These are phyloP conservation scores for Penicillium thymicola DNA, from an alignment of 2,329 filamentous ascomycete species.

Conservation along the genomic window DNA sequence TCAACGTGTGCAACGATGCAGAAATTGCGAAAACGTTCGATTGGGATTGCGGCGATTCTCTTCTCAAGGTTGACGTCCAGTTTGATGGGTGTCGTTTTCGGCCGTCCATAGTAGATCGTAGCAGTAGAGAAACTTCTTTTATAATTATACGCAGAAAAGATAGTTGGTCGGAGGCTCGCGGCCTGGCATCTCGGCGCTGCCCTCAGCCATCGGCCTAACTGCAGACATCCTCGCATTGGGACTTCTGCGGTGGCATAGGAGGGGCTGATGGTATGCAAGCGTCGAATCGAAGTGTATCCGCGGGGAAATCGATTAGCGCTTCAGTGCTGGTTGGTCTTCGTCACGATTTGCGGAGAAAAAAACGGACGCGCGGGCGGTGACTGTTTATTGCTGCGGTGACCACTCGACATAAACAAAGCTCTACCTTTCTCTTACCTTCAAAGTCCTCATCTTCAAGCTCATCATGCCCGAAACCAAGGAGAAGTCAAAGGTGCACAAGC, in stretches of 20 bases:
- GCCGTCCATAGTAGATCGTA: conserved; percentile 21
- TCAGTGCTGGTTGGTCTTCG: neutral
- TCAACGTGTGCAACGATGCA: conserved; percentile 99
- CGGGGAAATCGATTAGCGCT: neutral
- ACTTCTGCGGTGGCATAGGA: conserved; percentile 36
- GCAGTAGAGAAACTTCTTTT: conserved; percentile 34
- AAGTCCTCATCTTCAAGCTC: conserved; percentile 3
- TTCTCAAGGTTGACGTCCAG: conserved; percentile 54
- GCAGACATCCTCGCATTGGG: conserved; percentile 49
- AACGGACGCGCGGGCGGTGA: conserved; percentile 25
- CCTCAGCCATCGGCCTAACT: conserved; percentile 46
- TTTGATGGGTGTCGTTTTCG: conserved; percentile 21
- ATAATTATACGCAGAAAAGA: conserved; percentile 18
- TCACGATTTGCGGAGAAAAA: conserved; percentile 34
- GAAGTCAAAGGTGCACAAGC: conserved; percentile 90
- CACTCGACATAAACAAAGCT: conserved; percentile 38
- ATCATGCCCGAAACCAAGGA: conserved; percentile 52
- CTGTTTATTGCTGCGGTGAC: conserved; percentile 37
- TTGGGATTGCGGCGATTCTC: conserved; percentile 51
- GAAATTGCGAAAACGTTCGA: conserved; percentile 73
- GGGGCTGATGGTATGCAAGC: conserved; percentile 5
- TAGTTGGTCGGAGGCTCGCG: conserved; percentile 29
- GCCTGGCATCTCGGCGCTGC: conserved; percentile 36
- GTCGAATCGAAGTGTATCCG: conserved; percentile 1
- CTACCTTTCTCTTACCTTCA: conserved; percentile 3